Base-by-base conservation (phyloP, 2,329 filamentous ascomycete genomes). In the Thelonectria blattea region DNA sequence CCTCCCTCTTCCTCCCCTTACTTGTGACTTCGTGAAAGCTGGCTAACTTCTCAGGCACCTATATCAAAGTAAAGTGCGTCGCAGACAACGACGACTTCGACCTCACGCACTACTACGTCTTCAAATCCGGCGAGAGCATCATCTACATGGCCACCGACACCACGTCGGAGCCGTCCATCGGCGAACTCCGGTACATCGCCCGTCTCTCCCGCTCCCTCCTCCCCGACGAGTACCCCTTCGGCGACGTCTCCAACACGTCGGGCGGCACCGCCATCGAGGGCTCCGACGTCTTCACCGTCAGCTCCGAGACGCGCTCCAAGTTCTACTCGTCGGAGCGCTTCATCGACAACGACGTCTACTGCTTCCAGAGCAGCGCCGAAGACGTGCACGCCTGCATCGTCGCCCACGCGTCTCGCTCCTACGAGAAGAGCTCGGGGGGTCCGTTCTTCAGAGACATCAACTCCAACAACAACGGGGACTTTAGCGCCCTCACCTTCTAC, bases 271-370 rank as follows among this genome's bases (percentile, higher is more conserved):
- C 83, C 2, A 73, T 90, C 52, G 88, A 90, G 71, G 87, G 81
- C 43, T 82, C 79, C 1, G 84, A 86, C 59, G 83, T 85, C 58
- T 90, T 83, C 68, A 61, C 86, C 9, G 85, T 90, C 46, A 74
- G 79, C 63, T 84, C 86, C 20, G 78, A 90, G 71, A 90, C 88
- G 0, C 83, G 88, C 41, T 87, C 84, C 74, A 91, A 91, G 73
- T 91, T 90, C 78, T 91, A 88, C 76, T 88, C 85, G 2, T 87
- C 84, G 60, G 79, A 88, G 63, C 81, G 87, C n/a, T 90, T 89
- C 74, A 90, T 91, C 69, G 88, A 91, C 71, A 87, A 89, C 66
- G 78, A 84, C 46, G 80, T 83, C 24, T 87, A 88, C 71, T 90
- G 88, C 73, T 84, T 88, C 39, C 82, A 81, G 60, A 82, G 83